Evolutionary conservation across 2,329 filamentous ascomycete species (phyloP).

Genomic region (Aureobasidium leucospermi): DNA sequence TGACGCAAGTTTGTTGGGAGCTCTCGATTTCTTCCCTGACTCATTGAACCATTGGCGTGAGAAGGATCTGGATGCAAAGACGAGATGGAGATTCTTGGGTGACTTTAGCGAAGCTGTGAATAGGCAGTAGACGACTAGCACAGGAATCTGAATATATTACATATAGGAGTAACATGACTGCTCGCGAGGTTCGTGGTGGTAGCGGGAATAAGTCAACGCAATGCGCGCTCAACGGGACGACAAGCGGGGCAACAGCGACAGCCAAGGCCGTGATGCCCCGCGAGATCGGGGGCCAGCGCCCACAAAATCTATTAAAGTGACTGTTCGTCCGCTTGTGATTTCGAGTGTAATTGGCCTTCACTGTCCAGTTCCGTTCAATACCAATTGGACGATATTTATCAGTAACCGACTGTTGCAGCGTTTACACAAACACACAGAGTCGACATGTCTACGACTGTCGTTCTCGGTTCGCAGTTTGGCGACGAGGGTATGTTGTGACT

Average conservation of each 20-base stretch:
- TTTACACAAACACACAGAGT: background rate
- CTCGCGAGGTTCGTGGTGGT: background rate
- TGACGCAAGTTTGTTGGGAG: slow-evolving; percentile 36
- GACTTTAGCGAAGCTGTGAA: slow-evolving; percentile 41
- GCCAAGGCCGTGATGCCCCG: background rate
- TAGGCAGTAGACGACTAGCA: slow-evolving; percentile 13
- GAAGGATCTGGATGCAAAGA: slow-evolving; percentile 40
- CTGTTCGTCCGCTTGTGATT: background rate
- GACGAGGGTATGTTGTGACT: slow-evolving; percentile 36
- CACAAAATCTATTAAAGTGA: slow-evolving; percentile 5
- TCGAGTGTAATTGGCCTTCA: slow-evolving; percentile 11
- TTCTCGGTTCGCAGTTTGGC: slow-evolving; percentile 56
- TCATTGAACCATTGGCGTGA: slow-evolving; percentile 40
- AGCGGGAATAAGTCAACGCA: background rate
- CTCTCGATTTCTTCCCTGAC: slow-evolving; percentile 45
- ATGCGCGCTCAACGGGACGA: background rate
- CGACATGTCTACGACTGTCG: slow-evolving; percentile 43
- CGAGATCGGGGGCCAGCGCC: slow-evolving; percentile 1
- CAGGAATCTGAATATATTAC: too few relatives aligned
- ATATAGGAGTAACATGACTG: background rate
- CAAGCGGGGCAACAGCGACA: background rate
- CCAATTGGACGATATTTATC: slow-evolving; percentile 1
- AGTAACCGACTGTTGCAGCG: background rate
- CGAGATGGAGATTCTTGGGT: slow-evolving; percentile 44
- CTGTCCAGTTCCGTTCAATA: slow-evolving; percentile 14